Conservation (phyloP, 1,139 yeast genomes). For the Hyphopichia khmerensis region DNA sequence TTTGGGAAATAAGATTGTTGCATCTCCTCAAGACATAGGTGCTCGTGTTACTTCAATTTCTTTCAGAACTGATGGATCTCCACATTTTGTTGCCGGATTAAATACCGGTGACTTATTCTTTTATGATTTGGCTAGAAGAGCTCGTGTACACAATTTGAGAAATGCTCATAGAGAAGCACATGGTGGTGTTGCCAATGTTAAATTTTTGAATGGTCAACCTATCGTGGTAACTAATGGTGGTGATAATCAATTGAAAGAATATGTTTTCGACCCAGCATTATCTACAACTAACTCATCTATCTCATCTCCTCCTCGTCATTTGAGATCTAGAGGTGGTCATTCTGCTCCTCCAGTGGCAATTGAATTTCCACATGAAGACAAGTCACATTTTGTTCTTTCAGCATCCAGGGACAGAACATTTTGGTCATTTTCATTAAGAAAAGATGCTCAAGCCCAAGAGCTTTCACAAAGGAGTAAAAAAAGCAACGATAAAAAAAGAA, state of each 20-base stretch:
- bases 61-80: conserved; percentile 88
- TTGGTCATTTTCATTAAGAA: conserved; percentile 90
- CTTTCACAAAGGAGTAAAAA: conserved; percentile 74
- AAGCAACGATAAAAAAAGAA: conserved; percentile 51
- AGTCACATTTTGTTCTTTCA: conserved; percentile 80
- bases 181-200: conserved; percentile 80
- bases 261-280: conserved; percentile 88
- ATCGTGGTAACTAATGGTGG: conserved; percentile 89
- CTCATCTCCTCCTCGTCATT: conserved; percentile 85
- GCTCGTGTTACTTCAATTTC: conserved; percentile 67
- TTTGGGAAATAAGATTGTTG: conserved; percentile 53
- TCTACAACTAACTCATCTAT: conserved; percentile 64
- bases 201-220: conserved; percentile 89
- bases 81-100: conserved; percentile 81
- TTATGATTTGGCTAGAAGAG: conserved; percentile 71
- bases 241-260: conserved; percentile 86
- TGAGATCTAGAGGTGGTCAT: conserved; percentile 96
- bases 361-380: conserved; percentile 72
- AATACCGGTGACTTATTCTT: conserved; percentile 81
- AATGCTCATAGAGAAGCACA: conserved; percentile 69
- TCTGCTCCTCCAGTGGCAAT: conserved; percentile 85
- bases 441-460: conserved; percentile 96
- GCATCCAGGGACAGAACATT: conserved; percentile 85
- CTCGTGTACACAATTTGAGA: conserved; percentile 74
- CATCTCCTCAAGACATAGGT: conserved; percentile 50